Evolutionary conservation across 2,329 filamentous ascomycete genomes (phyloP), one percentile per base, ranked within the genome.

Genomic region (Lithohypha guttulata): DNA sequence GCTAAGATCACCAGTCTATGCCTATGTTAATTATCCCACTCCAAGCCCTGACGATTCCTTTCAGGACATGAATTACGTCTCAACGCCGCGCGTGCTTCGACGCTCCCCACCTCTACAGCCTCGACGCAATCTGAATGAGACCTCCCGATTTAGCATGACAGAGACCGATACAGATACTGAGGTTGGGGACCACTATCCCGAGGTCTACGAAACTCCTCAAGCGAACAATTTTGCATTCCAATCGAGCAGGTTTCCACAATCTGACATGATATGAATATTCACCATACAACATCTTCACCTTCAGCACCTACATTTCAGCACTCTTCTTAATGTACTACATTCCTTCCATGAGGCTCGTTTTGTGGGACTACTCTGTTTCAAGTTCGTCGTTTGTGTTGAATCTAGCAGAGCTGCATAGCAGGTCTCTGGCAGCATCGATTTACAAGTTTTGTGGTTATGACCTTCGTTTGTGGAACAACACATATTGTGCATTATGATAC

Each of bases 121-220:
- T 20, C 36, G 10, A 9, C 20, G 25, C 13, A 21, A 39, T 19
- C 25, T 39, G 6, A 30, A 39, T 3, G 51, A 48, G 37, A 45
- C 48, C 3, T 49, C 49, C 20, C 41, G 49, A 17, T 51, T 51
- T 34, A 52, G 48, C 33, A 43, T 43, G 26, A 48, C 27, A 9
- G 40, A 42, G 30, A 36, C 42, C 20, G 49, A 49, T 14, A 25
- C 42, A 14, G 49, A 52, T 25, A 42, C 49, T 5, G 49, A 50
- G 13, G 29, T 25, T 6, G 46, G 45, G 2, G 45, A 44, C 25
- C 42, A 39, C 10, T 51, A 40, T 33, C 27, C 44, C 34, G 51
- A 50, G 22, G 46, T 47, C 8, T 53, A 48, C 30, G 51, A 50
- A 36, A 51, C 49, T 2, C 42, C 51, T 11, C 41, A 39, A 18